Evolutionary conservation across 2,329 filamentous ascomycete species (phyloP), one percentile per base, ranked within the genome.

Genomic region (Cryphonectria japonica): DNA sequence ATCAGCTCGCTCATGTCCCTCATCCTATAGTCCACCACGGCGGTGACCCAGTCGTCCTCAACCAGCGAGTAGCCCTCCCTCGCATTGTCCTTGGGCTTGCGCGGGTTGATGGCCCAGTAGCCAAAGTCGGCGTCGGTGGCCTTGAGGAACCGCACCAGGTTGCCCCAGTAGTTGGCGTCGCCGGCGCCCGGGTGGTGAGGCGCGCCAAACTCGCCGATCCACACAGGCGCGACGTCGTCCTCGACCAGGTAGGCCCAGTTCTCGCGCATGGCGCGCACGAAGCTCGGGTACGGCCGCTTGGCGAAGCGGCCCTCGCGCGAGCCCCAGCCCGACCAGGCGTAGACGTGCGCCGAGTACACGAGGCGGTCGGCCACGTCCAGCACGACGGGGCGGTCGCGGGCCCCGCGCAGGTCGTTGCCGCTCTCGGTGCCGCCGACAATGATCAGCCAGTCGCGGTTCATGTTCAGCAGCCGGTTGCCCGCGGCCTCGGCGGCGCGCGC

Each of bases 301-400:
- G 86, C 83, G 78, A 89, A 92, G 5, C 88, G 85, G 2, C 88
- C 88, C 41, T 84, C 86, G 72, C 83, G 77, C 74, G 85, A 88
- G 52, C 89, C 89, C 91, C 90, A 92, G 69, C 91, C 90, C 22
- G 89, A 91, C 90, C 90, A 92, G 43, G 84, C 83, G 78, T 92
- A 92, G 32, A 92, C 89, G 78, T 92, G 90, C 2, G 88, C 86
- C 71, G 89, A 90, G 81, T 92, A 92, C 43, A 92, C 89, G 37
- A 92, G 83, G 34, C 85, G 83, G 75, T 87, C 78, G 8, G 84
- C 79, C 8, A 88, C 78, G 70, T 87, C 85, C 62, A 92, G 85
- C 63, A 80, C 78, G n/a, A 92, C 82, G 1, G 89, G 90, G 19
- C 89, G 85, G 22, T 78, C 76, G 3, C 80, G 80, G 3, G 85